Percentiles rank a stretch among this genome's conserved stretches.
Evolutionary conservation across 768 basidiomycete species (phyloP).

Genomic region (Omphalotus guepiniiformis): DNA sequence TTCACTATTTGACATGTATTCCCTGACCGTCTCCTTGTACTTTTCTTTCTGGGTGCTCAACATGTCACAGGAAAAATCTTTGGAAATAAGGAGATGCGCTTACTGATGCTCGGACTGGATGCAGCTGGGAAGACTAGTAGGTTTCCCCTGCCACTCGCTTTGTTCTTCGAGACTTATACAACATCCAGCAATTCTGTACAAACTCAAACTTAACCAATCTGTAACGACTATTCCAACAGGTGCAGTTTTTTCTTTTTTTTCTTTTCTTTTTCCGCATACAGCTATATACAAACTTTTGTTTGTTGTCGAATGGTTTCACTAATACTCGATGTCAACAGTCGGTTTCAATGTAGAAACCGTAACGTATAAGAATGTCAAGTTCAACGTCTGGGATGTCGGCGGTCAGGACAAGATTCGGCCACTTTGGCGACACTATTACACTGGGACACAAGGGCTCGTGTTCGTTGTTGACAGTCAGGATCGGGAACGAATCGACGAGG

Average conservation of each 20-base stretch:
- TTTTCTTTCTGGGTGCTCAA: slow-evolving; percentile 6
- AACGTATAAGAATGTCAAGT: slow-evolving; percentile 97
- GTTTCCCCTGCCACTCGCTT: slow-evolving; percentile 25
- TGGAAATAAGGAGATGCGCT: slow-evolving; percentile 98
- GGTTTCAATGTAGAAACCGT: slow-evolving; percentile 99
- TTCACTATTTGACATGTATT: slow-evolving; percentile 1
- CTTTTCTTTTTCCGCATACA: slow-evolving; percentile 5
- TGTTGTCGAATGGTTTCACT: slow-evolving; percentile 5
- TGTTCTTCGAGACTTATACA: slow-evolving; percentile 12
- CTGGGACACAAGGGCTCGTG: slow-evolving; percentile 96
- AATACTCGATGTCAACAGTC: slow-evolving; percentile 41
- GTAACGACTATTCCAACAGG: slow-evolving; percentile 98
- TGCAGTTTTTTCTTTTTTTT: slow-evolving; percentile 28
- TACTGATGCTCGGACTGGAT: slow-evolving; percentile 95
- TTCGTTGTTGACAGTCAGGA: slow-evolving; percentile 98
- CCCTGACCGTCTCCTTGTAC: slow-evolving; percentile 11
- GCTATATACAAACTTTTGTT: neutral
- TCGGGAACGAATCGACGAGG: slow-evolving; percentile 93
- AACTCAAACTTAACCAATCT: slow-evolving; percentile 97
- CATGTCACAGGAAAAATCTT: slow-evolving; percentile 76
- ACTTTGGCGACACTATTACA: slow-evolving; percentile 98
- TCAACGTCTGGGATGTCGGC: slow-evolving; percentile 95
- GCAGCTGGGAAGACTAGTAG: slow-evolving; percentile 98
- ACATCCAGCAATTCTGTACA: slow-evolving; percentile 88
- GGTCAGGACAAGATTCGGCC: slow-evolving; percentile 99